Conservation (phyloP, 331 rosid species). For the Telfairia occidentalis region DNA sequence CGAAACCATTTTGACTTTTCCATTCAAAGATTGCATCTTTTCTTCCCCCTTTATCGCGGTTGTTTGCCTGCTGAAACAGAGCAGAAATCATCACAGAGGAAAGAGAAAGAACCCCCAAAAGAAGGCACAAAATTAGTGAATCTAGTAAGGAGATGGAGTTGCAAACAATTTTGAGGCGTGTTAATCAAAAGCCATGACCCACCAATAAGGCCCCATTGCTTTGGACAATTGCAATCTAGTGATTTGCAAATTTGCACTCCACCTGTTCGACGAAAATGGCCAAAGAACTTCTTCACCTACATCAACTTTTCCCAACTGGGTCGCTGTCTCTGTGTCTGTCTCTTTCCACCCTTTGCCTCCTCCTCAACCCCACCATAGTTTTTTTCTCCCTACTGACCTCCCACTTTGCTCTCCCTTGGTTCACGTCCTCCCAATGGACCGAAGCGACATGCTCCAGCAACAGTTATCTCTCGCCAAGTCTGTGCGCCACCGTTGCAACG, state of each 20-base stretch:
- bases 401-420: slow-evolving; percentile 25
- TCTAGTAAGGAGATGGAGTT: not conserved
- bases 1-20: not conserved
- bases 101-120: not conserved
- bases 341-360: slow-evolving; percentile 32
- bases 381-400: slow-evolving; percentile 31
- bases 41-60: slow-evolving; percentile 11
- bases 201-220: slow-evolving; percentile 22
- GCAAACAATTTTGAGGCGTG: slow-evolving; percentile 1
- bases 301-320: slow-evolving; percentile 35
- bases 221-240: slow-evolving; percentile 78
- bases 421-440: slow-evolving; percentile 54
- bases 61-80: slow-evolving; percentile 9
- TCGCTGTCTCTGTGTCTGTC: slow-evolving; percentile 52
- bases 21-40: not conserved
- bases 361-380: slow-evolving; percentile 36
- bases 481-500: slow-evolving; percentile 61
- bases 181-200: slow-evolving; percentile 12
- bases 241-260: slow-evolving; percentile 39
- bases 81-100: slow-evolving; percentile 5
- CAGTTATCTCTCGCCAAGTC: slow-evolving; percentile 62
- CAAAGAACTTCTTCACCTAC: slow-evolving; percentile 41
- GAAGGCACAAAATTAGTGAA: slow-evolving; percentile 9
- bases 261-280: slow-evolving; percentile 62
- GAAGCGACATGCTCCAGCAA: slow-evolving; percentile 53